Evolutionary conservation across 495 filamentous ascomycete species (phyloP).

Genomic region (Aspergillus indologenus): DNA sequence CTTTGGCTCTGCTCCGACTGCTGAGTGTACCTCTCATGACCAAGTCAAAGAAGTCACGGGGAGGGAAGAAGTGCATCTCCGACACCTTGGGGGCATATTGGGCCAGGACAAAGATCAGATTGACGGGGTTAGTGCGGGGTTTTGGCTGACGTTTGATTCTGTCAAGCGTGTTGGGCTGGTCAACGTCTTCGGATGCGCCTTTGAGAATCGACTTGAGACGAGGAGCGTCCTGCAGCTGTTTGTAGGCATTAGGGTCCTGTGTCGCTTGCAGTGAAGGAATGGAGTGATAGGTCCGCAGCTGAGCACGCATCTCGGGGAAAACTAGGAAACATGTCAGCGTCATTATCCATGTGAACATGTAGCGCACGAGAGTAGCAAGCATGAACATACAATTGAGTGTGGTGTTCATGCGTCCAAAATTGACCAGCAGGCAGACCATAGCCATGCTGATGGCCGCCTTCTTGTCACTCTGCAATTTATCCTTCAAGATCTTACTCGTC

Average conservation of each 20-base stretch:
- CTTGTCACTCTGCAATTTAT: slow-evolving; percentile 91
- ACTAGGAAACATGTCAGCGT: slow-evolving; percentile 49
- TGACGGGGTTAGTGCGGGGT: slow-evolving; percentile 94
- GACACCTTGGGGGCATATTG: slow-evolving; percentile 89
- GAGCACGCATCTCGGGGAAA: slow-evolving; percentile 99
- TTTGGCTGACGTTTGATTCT: slow-evolving; percentile 65
- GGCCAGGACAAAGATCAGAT: slow-evolving; percentile 92
- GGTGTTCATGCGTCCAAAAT: slow-evolving; percentile 98
- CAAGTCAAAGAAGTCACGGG: slow-evolving; percentile 90
- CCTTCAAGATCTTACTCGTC: slow-evolving; percentile 95
- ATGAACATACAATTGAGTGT: slow-evolving; percentile 82
- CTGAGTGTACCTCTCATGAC: slow-evolving; percentile 85
- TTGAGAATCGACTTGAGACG: slow-evolving; percentile 96
- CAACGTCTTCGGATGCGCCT: slow-evolving; percentile 89
- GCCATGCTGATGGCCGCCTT: slow-evolving; percentile 95
- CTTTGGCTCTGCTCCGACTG: slow-evolving; percentile 77
- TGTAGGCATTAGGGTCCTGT: slow-evolving; percentile 93
- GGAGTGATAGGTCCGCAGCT: slow-evolving; percentile 95
- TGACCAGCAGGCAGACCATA: slow-evolving; percentile 97
- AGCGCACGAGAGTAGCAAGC: not conserved
- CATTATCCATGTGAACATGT: slow-evolving; percentile 17
- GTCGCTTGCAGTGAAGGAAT: slow-evolving; percentile 94
- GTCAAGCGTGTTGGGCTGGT: slow-evolving; percentile 80
- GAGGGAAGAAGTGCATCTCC: slow-evolving; percentile 83
- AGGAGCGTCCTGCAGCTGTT: slow-evolving; percentile 95